Conservation (phyloP, 306 rosid genomes). For the Gastrolobium villosum region DNA sequence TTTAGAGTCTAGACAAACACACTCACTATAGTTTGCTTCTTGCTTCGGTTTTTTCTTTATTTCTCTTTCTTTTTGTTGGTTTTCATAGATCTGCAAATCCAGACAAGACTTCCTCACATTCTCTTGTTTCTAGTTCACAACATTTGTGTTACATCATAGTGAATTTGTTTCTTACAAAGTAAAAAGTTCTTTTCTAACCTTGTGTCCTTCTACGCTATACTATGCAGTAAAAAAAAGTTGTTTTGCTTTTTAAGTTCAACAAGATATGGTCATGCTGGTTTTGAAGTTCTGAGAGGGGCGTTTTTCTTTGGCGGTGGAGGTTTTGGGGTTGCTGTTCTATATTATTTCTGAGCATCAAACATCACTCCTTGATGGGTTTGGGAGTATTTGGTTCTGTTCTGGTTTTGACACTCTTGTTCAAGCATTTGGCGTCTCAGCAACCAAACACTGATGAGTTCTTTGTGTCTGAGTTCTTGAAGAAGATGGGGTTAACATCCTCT, state of each 20-base stretch:
- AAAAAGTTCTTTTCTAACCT: not conserved
- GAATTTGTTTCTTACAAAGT: slow-evolving; percentile 37
- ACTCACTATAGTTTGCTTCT: slow-evolving; percentile 50
- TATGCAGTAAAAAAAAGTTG: slow-evolving; percentile 44
- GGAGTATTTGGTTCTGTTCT: slow-evolving; percentile 69
- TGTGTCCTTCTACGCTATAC: slow-evolving; percentile 26
- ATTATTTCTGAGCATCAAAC: slow-evolving; percentile 41
- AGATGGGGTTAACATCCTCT: slow-evolving; percentile 63
- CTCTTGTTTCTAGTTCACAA: slow-evolving; percentile 51
- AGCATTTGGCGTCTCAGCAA: slow-evolving; percentile 77
- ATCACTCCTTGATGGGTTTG: slow-evolving; percentile 68
- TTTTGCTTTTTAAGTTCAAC: slow-evolving; percentile 2
- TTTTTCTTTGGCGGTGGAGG: slow-evolving; percentile 43
- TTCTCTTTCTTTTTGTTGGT: slow-evolving; percentile 51
- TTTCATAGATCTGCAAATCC: slow-evolving; percentile 51
- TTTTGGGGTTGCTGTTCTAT: slow-evolving; percentile 45
- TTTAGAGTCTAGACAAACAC: slow-evolving; percentile 49
- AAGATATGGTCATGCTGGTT: slow-evolving; percentile 44
- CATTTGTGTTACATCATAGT: slow-evolving; percentile 20
- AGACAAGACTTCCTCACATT: slow-evolving; percentile 66
- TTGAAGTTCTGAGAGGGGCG: slow-evolving; percentile 48
- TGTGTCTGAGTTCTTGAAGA: slow-evolving; percentile 75
- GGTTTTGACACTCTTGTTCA: slow-evolving; percentile 68
- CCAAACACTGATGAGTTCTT: slow-evolving; percentile 86
- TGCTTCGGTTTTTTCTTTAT: slow-evolving; percentile 52